phyloP scores from a whole-genome alignment of 257 asterid genomes.

The Jacaranda copaia region DNA sequence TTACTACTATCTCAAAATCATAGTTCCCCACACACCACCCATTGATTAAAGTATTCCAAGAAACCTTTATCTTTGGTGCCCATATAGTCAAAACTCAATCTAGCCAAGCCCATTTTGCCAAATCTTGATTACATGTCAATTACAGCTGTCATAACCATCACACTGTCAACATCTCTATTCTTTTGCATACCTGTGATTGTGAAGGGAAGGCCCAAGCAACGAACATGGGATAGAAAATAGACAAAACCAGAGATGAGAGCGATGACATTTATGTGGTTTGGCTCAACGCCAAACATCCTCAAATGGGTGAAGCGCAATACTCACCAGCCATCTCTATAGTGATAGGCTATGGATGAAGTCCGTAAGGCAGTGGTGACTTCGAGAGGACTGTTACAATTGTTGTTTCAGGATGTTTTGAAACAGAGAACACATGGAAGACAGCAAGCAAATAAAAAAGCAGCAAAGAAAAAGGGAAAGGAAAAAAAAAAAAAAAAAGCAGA shows the following conservation, averaged over 20 bases:
- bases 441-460: too few relatives aligned
- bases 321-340: conserved; percentile 70
- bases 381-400: conserved; percentile 7
- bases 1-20: conserved; percentile 54
- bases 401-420: conserved; percentile 31
- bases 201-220: conserved; percentile 49
- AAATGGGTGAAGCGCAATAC: conserved; percentile 52
- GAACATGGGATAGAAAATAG: conserved; percentile 56
- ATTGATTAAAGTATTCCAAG: conserved; percentile 79
- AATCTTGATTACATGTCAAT: conserved; percentile 74
- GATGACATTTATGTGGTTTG: conserved; percentile 64
- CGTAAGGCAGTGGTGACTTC: conserved; percentile 61
- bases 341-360: conserved; percentile 73
- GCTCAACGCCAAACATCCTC: conserved; percentile 63
- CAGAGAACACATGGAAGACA: too few relatives aligned
- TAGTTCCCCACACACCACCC: conserved; percentile 66
- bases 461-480: too few relatives aligned
- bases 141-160: conserved; percentile 73
- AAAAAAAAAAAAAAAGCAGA: too few relatives aligned
- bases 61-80: conserved; percentile 53
- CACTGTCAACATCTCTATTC: conserved; percentile 58
- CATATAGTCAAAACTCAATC: conserved; percentile 63
- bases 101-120: conserved; percentile 53
- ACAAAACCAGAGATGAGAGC: conserved; percentile 75
- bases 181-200: conserved; percentile 60